A percentile compares a stretch with the other conserved stretches of the same genome.
Evolutionary conservation across 2,329 filamentous ascomycete genomes (phyloP).

Genomic region (Stagonosporopsis chrysanthemi): DNA sequence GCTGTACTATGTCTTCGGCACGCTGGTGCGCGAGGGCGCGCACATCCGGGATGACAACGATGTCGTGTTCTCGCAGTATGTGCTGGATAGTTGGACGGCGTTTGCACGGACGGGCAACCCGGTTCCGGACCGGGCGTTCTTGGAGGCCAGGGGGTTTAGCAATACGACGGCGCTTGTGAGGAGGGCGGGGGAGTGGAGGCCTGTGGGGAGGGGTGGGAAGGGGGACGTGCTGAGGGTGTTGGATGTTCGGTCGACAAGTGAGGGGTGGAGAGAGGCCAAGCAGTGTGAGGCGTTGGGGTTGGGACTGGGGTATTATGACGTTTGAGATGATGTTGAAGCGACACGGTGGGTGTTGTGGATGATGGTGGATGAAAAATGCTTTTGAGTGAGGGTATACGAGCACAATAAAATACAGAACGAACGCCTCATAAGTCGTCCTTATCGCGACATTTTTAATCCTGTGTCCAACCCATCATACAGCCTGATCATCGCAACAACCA

Average conservation of each 20-base stretch:
- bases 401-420: background rate
- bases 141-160: conserved; percentile 33
- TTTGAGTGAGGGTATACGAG: background rate
- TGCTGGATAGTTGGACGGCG: conserved; percentile 43
- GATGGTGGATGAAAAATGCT: background rate
- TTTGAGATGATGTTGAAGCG: background rate
- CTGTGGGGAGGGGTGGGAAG: background rate
- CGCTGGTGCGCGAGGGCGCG: conserved; percentile 45
- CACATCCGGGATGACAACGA: conserved; percentile 40
- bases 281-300: conserved; percentile 38
- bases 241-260: conserved; percentile 32
- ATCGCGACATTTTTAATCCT: background rate
- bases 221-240: conserved; percentile 29
- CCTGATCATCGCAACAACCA: background rate
- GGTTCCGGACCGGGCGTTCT: conserved; percentile 28
- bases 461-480: background rate
- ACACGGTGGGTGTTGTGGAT: background rate
- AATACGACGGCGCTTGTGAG: conserved; percentile 2
- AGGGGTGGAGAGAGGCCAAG: conserved; percentile 32
- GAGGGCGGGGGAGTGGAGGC: background rate
- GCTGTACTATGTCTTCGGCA: conserved; percentile 43
- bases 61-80: conserved; percentile 41
- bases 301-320: conserved; percentile 35
- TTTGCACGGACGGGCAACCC: conserved; percentile 44
- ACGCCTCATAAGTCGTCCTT: background rate